Base-by-base conservation (phyloP, 116 monocot genomes). In the Phalaenopsis hybrid region DNA sequence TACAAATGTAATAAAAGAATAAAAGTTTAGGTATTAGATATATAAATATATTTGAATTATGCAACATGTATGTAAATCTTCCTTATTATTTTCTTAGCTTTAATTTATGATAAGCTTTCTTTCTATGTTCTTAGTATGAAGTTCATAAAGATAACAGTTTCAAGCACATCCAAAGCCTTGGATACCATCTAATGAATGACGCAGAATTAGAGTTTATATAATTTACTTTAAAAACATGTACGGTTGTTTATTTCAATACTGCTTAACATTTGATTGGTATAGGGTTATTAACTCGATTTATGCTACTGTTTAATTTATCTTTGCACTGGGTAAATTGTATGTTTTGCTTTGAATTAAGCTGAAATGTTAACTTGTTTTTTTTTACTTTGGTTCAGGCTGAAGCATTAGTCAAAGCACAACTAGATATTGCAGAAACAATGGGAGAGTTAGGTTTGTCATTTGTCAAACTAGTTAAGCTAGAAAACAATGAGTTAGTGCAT, bases 401-500 rank as follows among this genome's bases (percentile, higher is more conserved):
- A 81, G 83, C 83, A 84, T 84, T 96, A 68, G 90, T 92, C 41
- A 94, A 94, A 84, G 85, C 94, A 75, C 90, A 96, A 46, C 92
- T 90, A 48, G 90, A 94, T 78, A 86, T 89, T 74, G 92, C 90
- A 69, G 90, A 92, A 79, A 90, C 92, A 45, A 86, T 89, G 90
- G 96, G 96, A 49, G 89, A 92, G 33, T 81, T 93, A 77, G 96
- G 96, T 12, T 79, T 95, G 85, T 65, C 88, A 52, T 91, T 95
- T 59, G 85, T 95, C 45, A 95, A 95, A 81, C 78, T 96, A 4
- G 89, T 89, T 61, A 96, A 94, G 82, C 93, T 96, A 83, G 96
- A 96, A 79, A 92, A 81, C 13, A 89, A 93, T 69, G 87, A 94
- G 82, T 88, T 88, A 45, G 68, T 79, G 52, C 79, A 86, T 86